Base-by-base conservation (phyloP, 2,329 filamentous ascomycete genomes). In the Myriosclerotinia scirpicola region DNA sequence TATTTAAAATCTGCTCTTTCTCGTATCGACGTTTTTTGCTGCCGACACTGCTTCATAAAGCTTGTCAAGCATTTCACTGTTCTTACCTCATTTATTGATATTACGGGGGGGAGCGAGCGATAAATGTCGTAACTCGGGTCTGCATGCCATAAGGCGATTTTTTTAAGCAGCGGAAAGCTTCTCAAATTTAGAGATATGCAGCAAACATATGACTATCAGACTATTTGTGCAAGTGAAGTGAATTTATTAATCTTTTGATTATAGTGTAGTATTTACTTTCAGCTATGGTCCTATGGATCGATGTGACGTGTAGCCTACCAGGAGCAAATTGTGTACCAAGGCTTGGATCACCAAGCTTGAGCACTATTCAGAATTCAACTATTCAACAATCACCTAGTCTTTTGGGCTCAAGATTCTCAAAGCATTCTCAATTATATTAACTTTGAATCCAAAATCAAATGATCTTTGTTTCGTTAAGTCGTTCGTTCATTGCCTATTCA, bases 101-200 rank as follows among this genome's bases (percentile, higher is more conserved):
- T 65, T 44, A 50, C 36, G 15, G 30, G 9, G 30, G 44, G 36
- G 44, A 50, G 44, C n/a, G 34, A 50, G 44, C 14, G 42, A 36
- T 48, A 48, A 50, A 50, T 50, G 34, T 50, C 22, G 46, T 50
- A 61, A 61, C 64, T 58, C 46, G 52, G 60, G 61, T 66, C 55
- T 63, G 34, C 61, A 44, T 26, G 26, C 62, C 62, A 38, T 50
- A 61, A 34, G 50, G 30, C 54, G 9, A 59, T 58, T 63, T 61
- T 48, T 52, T 58, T 53, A 44, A 66, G 69, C 62, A 71, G 62
- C 70, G 68, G 61, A 66, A 67, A 64, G 67, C 71, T 72, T 71
- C 67, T 71, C 71, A 56, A 68, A 68, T 68, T 65, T 69, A 68
- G 65, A 71, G 68, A 73, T 68, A 68, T 73, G 69, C 69, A 71